Evolutionary conservation across 805 yeast genomes (phyloP).

Genomic region (Metschnikowia hibisci): DNA sequence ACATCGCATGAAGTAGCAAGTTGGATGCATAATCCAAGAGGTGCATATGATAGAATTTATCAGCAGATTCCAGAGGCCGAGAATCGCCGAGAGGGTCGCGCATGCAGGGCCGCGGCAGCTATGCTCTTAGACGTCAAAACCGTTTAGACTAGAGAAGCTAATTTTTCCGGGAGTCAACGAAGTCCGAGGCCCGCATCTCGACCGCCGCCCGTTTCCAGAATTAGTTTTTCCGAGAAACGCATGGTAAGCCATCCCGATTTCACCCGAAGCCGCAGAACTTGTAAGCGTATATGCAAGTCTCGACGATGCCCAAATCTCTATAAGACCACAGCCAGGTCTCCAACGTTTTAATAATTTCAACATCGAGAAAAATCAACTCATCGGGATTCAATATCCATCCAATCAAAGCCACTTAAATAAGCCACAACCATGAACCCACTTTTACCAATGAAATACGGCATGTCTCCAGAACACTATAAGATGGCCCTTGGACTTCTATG

Average conservation of each 20-base stretch:
- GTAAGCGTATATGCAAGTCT: slow-evolving; percentile 2
- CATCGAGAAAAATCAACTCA: not conserved
- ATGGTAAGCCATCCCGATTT: not conserved
- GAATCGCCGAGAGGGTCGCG: too few species aligned
- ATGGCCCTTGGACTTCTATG: slow-evolving; percentile 21
- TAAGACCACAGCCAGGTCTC: slow-evolving; percentile 1
- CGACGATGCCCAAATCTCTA: not conserved
- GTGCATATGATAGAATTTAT: too few species aligned
- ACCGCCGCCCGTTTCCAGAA: not conserved
- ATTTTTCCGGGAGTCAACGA: too few species aligned
- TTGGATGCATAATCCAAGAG: too few species aligned
- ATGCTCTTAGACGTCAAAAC: too few species aligned
- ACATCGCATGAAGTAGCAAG: too few species aligned
- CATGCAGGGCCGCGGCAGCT: too few species aligned
- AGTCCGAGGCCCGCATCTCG: too few species aligned
- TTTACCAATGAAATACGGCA: slow-evolving; percentile 9
- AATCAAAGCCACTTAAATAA: not conserved
- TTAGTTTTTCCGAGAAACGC: not conserved
- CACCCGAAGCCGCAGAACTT: slow-evolving; percentile 1
- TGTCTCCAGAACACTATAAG: slow-evolving; percentile 15
- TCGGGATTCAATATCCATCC: too few species aligned
- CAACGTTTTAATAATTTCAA: too few species aligned
- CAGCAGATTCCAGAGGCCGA: too few species aligned
- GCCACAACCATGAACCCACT: slow-evolving; percentile 1
- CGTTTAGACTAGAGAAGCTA: too few species aligned